These are phyloP conservation scores for Verruconis gallopava DNA, from an alignment of 2,329 filamentous ascomycete species.

Conservation along the genomic window DNA sequence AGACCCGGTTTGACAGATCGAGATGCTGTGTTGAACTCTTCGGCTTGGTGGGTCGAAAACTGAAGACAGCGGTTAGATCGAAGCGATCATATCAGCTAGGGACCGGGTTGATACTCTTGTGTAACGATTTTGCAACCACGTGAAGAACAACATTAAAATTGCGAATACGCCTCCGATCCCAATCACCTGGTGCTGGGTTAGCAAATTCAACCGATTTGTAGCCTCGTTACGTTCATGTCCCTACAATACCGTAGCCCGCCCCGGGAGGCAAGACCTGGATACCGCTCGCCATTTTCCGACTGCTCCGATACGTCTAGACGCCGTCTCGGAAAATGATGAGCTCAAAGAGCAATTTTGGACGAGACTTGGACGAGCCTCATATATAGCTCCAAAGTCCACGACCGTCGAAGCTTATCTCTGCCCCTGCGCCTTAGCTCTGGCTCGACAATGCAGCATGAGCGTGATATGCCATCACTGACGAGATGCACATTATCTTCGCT, in stretches of 20 bases:
- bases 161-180: slow-evolving; percentile 36
- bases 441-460: no score
- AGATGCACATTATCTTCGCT: no score
- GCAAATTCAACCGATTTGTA: slow-evolving; percentile 15
- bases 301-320: background rate
- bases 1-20: slow-evolving; percentile 32
- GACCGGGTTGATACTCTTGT: slow-evolving; percentile 23
- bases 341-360: background rate
- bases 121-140: slow-evolving; percentile 12
- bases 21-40: slow-evolving; percentile 37
- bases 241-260: slow-evolving; percentile 34
- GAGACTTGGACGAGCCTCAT: background rate
- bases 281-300: background rate
- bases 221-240: background rate
- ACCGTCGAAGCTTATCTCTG: background rate
- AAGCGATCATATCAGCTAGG: slow-evolving; percentile 21
- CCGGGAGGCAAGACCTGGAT: slow-evolving; percentile 19
- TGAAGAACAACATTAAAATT: slow-evolving; percentile 23
- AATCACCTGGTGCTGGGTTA: slow-evolving; percentile 22
- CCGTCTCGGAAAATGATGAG: background rate
- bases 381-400: background rate
- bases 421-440: background rate
- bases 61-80: slow-evolving; percentile 25
- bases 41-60: slow-evolving; percentile 30
- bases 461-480: no score